A percentile compares a stretch with the other conserved stretches of the same genome.
phyloP scores from a whole-genome alignment of 2,329 filamentous ascomycete genomes.

The Calonectria pteridis region DNA sequence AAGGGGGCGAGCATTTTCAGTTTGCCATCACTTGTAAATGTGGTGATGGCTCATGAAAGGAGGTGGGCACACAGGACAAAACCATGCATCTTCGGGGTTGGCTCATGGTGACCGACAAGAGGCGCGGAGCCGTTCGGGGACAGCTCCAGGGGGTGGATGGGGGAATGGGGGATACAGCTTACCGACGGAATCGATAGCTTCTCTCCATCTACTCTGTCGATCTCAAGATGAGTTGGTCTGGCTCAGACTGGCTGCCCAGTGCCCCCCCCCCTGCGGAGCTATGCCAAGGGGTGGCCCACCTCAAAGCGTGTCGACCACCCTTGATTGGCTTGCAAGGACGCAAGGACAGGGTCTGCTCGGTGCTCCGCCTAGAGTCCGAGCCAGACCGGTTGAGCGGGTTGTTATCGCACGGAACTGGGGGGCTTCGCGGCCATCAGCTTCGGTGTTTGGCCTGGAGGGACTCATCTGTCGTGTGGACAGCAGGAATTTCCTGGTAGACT shows the following conservation, averaged over 20 bases:
- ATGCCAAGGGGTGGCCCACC: conserved; percentile 29
- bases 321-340: conserved; percentile 25
- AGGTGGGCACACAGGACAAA: conserved; percentile 2
- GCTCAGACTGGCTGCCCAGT: conserved; percentile 25
- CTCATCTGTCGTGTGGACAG: conserved; percentile 22
- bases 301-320: conserved; percentile 15
- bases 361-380: conserved; percentile 44
- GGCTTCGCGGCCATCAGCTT: too few relatives aligned
- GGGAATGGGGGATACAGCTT: conserved; percentile 25
- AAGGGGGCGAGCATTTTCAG: not conserved
- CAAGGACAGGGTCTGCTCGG: conserved; percentile 34
- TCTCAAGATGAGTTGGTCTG: conserved; percentile 28
- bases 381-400: conserved; percentile 41
- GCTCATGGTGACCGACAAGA: conserved; percentile 16
- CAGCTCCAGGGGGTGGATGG: conserved; percentile 20
- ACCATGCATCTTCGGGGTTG: conserved; percentile 7
- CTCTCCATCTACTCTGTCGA: conserved; percentile 23
- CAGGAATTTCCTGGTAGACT: conserved; percentile 30
- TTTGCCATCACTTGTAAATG: not conserved
- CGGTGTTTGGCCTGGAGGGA: conserved; percentile 17
- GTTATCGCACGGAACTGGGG: conserved; percentile 26
- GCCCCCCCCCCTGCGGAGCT: conserved; percentile 30
- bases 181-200: conserved; percentile 25
- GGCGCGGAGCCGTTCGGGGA: conserved; percentile 10
- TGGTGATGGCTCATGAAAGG: not conserved